Percentiles rank a stretch among this genome's conserved stretches.
Conservation (phyloP, 202 grass and related monocot species). For the Carex sylvatica region DNA sequence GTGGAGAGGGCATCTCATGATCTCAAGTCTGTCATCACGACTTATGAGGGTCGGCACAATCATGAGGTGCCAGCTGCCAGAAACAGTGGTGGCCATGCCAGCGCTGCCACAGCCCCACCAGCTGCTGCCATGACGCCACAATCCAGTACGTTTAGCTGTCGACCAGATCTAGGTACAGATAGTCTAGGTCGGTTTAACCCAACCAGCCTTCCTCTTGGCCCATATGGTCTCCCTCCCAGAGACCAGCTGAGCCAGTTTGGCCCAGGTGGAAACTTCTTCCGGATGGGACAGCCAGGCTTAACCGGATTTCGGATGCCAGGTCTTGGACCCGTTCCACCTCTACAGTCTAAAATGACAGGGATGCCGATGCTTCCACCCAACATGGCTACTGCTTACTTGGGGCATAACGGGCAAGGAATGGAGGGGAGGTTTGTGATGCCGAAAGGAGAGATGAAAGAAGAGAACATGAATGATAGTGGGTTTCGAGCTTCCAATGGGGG, state of each 20-base stretch:
- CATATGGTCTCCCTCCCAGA: slow-evolving; percentile 35
- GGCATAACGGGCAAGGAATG: slow-evolving; percentile 32
- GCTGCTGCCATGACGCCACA: slow-evolving; percentile 4
- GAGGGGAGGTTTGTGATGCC: slow-evolving; percentile 41
- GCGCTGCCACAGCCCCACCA: not conserved
- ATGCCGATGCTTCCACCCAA: slow-evolving; percentile 37
- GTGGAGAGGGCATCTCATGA: slow-evolving; percentile 94
- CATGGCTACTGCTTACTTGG: slow-evolving; percentile 30
- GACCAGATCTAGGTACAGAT: slow-evolving; percentile 14
- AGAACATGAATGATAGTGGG: slow-evolving; percentile 25
- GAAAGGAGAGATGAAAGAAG: slow-evolving; percentile 43
- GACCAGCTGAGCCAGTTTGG: slow-evolving; percentile 38
- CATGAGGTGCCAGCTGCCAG: slow-evolving; percentile 94
- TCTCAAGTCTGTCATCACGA: slow-evolving; percentile 94
- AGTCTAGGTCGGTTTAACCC: slow-evolving; percentile 14
- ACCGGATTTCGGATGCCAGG: slow-evolving; percentile 32
- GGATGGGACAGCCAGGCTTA: slow-evolving; percentile 42
- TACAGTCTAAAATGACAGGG: slow-evolving; percentile 19
- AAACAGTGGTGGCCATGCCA: slow-evolving; percentile 48
- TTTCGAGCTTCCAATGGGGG: slow-evolving; percentile 28
- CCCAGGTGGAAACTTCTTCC: slow-evolving; percentile 38
- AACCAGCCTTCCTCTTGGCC: slow-evolving; percentile 19
- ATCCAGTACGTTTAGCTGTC: not conserved
- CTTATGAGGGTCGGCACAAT: slow-evolving; percentile 89
- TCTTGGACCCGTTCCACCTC: slow-evolving; percentile 7